A percentile compares a stretch with the other conserved stretches of the same genome.
phyloP scores from a whole-genome alignment of 208 protist species.

The Leishmania mexicana region DNA sequence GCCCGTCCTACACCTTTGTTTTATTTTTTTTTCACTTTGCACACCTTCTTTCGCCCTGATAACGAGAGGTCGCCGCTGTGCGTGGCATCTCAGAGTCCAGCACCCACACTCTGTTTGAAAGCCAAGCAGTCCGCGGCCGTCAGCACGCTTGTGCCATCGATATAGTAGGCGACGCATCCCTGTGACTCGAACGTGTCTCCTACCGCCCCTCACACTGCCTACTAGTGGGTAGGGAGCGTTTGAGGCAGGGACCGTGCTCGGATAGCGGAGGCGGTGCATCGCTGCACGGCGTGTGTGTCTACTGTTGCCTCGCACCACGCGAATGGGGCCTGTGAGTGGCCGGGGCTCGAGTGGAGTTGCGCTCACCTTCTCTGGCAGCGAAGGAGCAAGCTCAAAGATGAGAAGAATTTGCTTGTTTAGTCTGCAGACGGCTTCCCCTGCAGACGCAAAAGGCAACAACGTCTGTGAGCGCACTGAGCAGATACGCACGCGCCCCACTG shows the following conservation, averaged over 20 bases:
- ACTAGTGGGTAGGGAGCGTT: neutral
- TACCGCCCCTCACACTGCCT: neutral
- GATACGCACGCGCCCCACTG: neutral
- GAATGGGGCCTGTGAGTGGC: neutral
- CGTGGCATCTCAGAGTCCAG: neutral
- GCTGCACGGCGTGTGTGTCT: neutral
- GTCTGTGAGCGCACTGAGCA: too few species aligned
- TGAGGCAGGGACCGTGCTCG: neutral
- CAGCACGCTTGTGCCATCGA: neutral
- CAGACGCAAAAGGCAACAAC: neutral
- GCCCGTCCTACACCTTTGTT: neutral
- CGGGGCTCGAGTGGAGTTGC: neutral
- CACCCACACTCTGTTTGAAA: neutral
- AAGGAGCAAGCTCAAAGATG: neutral
- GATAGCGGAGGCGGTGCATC: neutral
- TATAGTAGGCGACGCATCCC: neutral
- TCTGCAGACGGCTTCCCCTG: neutral
- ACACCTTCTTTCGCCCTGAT: neutral
- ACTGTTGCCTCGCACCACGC: neutral
- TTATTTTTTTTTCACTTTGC: neutral
- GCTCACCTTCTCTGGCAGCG: neutral
- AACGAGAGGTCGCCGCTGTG: neutral
- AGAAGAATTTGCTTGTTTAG: neutral
- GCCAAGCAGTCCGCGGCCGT: neutral
- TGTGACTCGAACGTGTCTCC: neutral